Evolutionary conservation across 2,329 filamentous ascomycete species (phyloP).

Genomic region (Aspergillus glaucus): DNA sequence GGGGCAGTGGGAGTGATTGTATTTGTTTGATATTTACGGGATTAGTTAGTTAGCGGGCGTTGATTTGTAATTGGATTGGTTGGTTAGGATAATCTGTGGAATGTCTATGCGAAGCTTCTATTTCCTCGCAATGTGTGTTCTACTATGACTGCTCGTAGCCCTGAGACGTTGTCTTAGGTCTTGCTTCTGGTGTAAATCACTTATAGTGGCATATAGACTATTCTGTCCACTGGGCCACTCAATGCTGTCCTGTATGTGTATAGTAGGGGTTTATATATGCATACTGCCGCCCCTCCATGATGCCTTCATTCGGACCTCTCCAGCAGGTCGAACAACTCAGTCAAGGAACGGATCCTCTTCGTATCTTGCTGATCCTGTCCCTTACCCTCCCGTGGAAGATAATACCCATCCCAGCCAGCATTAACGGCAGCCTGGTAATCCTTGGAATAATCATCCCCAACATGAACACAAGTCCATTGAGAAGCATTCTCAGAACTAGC

Average conservation of each 20-base stretch:
- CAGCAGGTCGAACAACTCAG: slow-evolving; percentile 18
- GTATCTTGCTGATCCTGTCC: slow-evolving; percentile 2
- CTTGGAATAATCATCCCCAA: slow-evolving; percentile 41
- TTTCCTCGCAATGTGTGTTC: no score
- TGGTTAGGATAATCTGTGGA: neutral
- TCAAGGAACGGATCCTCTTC: slow-evolving; percentile 16
- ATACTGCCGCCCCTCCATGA: neutral
- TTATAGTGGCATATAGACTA: no score
- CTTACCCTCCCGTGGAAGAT: slow-evolving; percentile 19
- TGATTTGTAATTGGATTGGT: neutral
- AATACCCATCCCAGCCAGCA: slow-evolving; percentile 35
- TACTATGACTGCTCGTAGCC: no score
- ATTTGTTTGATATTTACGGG: neutral
- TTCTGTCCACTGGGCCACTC: no score
- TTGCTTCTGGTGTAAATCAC: no score
- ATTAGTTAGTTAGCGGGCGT: neutral
- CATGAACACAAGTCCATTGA: slow-evolving; percentile 31
- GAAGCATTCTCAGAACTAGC: slow-evolving; percentile 3
- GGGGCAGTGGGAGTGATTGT: slow-evolving; percentile 37
- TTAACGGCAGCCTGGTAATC: slow-evolving; percentile 34
- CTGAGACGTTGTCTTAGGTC: no score
- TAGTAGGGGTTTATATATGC: no score
- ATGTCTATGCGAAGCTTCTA: neutral
- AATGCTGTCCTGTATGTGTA: no score
- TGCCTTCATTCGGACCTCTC: slow-evolving; percentile 4